phyloP scores from a whole-genome alignment of 139 green algal genomes.

The Auxenochlorella pyrenoidosa region DNA sequence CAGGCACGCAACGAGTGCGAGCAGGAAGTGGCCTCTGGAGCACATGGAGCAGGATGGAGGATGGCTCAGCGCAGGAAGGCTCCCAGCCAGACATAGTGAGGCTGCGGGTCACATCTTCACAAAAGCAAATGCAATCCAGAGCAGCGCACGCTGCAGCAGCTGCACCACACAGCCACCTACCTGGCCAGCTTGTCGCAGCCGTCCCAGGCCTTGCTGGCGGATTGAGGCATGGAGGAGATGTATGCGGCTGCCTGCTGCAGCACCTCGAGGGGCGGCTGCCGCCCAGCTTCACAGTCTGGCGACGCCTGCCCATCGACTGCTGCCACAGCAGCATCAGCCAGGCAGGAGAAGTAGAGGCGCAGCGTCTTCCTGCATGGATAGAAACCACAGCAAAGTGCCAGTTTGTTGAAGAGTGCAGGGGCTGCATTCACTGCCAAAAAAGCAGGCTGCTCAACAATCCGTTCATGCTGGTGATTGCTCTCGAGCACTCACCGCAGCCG shows the following conservation, averaged over 20 bases:
- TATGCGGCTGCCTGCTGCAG: slow-evolving; percentile 4
- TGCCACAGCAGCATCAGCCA: not conserved
- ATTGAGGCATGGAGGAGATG: not conserved
- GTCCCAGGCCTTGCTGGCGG: not conserved
- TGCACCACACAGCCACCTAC: not conserved
- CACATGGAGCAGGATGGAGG: too few relatives aligned
- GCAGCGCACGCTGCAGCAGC: not conserved
- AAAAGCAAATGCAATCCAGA: too few relatives aligned
- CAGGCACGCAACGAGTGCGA: slow-evolving; percentile 7
- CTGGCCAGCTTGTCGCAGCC: slow-evolving; percentile 22
- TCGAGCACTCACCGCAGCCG: not conserved
- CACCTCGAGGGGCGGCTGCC: slow-evolving; percentile 12
- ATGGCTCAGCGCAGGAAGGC: not conserved
- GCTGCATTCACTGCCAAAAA: not conserved
- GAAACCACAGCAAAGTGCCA: not conserved
- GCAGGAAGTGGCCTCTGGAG: slow-evolving; percentile 17
- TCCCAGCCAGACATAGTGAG: not conserved
- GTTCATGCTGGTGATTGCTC: not conserved
- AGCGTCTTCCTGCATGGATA: slow-evolving; percentile 19
- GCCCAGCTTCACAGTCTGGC: not conserved
- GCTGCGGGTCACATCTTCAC: too few relatives aligned
- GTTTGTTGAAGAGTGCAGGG: not conserved
- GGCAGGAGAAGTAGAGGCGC: slow-evolving; percentile 23
- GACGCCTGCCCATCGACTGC: not conserved
- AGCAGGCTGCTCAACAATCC: not conserved